Percentiles rank a stretch among this genome's conserved stretches.
Evolutionary conservation across 148 eudicot genomes (phyloP).

Genomic region (Polygonum aviculare): DNA sequence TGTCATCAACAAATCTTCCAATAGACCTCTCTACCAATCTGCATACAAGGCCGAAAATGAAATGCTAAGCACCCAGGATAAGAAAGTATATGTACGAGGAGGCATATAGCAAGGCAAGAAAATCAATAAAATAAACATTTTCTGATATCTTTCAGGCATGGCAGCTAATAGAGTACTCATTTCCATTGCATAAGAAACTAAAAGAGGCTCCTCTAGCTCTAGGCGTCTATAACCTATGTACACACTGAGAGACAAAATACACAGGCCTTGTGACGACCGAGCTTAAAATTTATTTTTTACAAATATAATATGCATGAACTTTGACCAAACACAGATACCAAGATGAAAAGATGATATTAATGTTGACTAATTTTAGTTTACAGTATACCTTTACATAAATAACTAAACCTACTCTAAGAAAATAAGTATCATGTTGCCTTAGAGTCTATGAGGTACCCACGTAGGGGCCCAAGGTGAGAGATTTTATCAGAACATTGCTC

Average conservation of each 20-base stretch:
- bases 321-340: neutral
- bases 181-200: neutral
- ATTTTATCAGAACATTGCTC: no score
- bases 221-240: neutral
- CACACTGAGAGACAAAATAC: neutral
- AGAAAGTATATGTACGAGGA: neutral
- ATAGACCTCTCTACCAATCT: constrained; percentile 67
- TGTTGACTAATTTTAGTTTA: neutral
- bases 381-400: neutral
- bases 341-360: neutral
- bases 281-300: neutral
- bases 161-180: neutral
- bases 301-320: neutral
- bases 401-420: no score
- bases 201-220: neutral
- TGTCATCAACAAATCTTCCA: constrained; percentile 81
- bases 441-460: no score
- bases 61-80: neutral
- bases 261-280: neutral
- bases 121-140: neutral
- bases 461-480: no score
- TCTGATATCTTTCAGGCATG: neutral
- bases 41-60: neutral
- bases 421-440: no score
- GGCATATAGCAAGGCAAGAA: neutral